Base-by-base conservation (phyloP, 1,139 yeast genomes). In the Candida anutae region DNA sequence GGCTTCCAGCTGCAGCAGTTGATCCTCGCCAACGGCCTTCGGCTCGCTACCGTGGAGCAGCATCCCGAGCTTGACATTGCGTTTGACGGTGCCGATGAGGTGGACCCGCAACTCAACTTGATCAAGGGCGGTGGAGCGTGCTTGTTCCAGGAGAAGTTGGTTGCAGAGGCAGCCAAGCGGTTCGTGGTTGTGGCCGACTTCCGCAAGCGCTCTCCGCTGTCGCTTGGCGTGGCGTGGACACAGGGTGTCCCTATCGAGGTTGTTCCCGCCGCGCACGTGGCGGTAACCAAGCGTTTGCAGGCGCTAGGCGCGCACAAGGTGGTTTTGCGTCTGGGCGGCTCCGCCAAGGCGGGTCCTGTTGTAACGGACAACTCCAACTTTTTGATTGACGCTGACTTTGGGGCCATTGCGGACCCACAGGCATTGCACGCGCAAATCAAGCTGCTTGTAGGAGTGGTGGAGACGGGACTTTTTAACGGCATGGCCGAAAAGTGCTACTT, bases 51-150 rank as follows among this genome's bases (percentile, higher is more conserved):
- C 5, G 74, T 90, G 39, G 97, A 90, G 48, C 88, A 84, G 58
- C 78, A 62, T 43, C 77, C 87, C 2, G 68, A 69, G 18, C 61
- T 93, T 24, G 98, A 90, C 50, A 76, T 90, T 43, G 95, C 95
- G 3, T 90, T 93, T 51, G 99, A 93, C 54, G 99, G 99, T 24
- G 98, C 98, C 6, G 99, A 93, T 56, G 99, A 93, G 54, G 93
- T 88, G 32, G 98, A 90, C 51, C 50, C 73, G 5, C 49, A 67
- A 13, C 67, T 90, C 44, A 84, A 87, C 49, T 76, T 90, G 46
- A 93, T 93, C 54, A 93, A 93, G 58, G 99, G 99, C 38, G 99
- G 99, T 27, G 99, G 99, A 22, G 99, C 96, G 2, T 93, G 99
- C 56, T 66, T 87, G 39, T 81, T 93, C 62, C 98, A 90, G 59